Conservation (phyloP, 495 filamentous ascomycete species). For the Articulospora tetracladia region DNA sequence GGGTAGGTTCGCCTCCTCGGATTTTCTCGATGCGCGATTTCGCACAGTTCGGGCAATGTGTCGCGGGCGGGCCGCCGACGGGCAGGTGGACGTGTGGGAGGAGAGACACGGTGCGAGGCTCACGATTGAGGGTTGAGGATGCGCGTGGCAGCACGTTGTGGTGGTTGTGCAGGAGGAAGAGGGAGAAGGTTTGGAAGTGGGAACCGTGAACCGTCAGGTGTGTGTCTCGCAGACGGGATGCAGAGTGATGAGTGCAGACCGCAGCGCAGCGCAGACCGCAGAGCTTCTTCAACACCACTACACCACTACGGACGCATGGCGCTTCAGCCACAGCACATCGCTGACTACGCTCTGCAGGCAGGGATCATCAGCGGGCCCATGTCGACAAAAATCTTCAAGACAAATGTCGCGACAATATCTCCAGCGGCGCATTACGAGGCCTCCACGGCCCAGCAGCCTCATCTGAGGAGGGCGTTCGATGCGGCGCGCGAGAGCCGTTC, state of each 20-base stretch:
- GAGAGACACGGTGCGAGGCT: background rate
- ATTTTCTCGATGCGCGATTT: conserved; percentile 1
- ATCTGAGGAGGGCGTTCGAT: background rate
- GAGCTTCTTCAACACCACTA: background rate
- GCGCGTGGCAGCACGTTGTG: conserved; percentile 15
- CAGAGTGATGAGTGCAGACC: too few species aligned
- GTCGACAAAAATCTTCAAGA: background rate
- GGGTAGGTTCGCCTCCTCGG: background rate
- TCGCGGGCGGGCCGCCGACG: background rate
- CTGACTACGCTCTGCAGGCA: background rate
- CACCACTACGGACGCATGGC: background rate
- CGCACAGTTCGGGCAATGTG: background rate
- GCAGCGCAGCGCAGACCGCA: too few species aligned
- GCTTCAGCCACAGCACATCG: conserved; percentile 3
- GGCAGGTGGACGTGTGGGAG: background rate
- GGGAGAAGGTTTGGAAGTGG: background rate
- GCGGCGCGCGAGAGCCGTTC: conserved; percentile 7
- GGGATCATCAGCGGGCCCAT: background rate
- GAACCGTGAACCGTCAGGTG: background rate
- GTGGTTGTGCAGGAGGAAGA: conserved; percentile 4
- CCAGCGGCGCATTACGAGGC: background rate
- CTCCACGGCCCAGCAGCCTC: background rate
- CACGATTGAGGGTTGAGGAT: background rate
- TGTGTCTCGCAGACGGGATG: background rate
- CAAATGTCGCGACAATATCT: background rate